Evolutionary conservation across 2,329 filamentous ascomycete genomes (phyloP), one percentile per base, ranked within the genome.

Genomic region (Beauveria scarabaeidicola): DNA sequence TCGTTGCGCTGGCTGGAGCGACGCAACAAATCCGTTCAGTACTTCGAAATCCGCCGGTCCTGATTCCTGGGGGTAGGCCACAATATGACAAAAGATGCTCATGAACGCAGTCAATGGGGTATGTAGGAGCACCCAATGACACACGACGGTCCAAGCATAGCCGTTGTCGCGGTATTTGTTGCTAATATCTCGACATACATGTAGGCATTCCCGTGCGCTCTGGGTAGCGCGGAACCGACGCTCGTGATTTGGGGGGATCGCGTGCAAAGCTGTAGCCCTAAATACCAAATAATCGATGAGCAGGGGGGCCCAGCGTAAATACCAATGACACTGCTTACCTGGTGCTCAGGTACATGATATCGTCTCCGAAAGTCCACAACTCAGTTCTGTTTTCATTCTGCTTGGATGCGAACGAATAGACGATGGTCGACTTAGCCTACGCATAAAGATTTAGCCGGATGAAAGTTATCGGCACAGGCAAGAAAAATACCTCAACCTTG

Each of bases 71-170:
- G 53, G 53, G 23, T 47, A n/a, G 11, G 38, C 41, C 38, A 57
- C 43, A 41, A 57, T 21, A 23, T 48, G 40, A 17, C 43, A 36
- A 23, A 57, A 57, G n/a, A 57, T 40, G 19, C 53, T 41, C 53
- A 57, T 57, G 41, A 57, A 57, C 5, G 53, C 32, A 11, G 53
- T 57, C 19, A 57, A 25, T n/a, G 53, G 53, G 4, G 53, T 40
- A 27, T 48, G 53, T 15, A 57, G n/a, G 23, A 57, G 53, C 15
- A 57, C 36, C 53, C 53, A 57, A 40, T 57, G 53, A 41, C 53
- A 57, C 17, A n/a, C 38, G 11, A 38, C 41, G 11, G 53, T 27
- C 53, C 53, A 57, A 23, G 40, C 43, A 47, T 57, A 57, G 23
- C 19, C 21, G 25, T 57, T 57, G 23, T 47, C 36, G 7, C 19